phyloP scores from a whole-genome alignment of 306 rosid genomes.

The Acacia melanoxylon region DNA sequence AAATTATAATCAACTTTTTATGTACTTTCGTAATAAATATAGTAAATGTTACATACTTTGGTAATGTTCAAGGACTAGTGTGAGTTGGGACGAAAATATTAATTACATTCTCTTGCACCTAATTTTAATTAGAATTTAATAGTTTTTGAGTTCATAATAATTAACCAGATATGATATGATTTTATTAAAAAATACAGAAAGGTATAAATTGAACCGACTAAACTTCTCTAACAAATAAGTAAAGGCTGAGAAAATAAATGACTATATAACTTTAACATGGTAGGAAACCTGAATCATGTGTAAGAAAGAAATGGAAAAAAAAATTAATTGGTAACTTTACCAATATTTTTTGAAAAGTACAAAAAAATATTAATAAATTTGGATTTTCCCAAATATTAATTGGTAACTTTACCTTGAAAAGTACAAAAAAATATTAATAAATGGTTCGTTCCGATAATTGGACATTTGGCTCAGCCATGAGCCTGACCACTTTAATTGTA shows the following conservation, averaged over 20 bases:
- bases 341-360: not conserved
- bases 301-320: no score
- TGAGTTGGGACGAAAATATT: not conserved
- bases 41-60: not conserved
- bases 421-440: not conserved
- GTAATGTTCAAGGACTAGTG: not conserved
- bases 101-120: not conserved
- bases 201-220: not conserved
- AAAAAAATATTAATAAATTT: not conserved
- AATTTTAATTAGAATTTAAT: not conserved
- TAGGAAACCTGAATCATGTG: not conserved
- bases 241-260: not conserved
- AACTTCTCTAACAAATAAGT: not conserved
- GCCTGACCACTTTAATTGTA: constrained; percentile 35
- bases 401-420: not conserved
- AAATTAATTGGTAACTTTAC: not conserved
- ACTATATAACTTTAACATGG: not conserved
- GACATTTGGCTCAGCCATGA: constrained; percentile 32
- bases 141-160: not conserved
- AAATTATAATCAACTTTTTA: not conserved
- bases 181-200: not conserved
- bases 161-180: not conserved
- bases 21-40: not conserved
- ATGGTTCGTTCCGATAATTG: not conserved
- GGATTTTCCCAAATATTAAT: not conserved